phyloP scores from a whole-genome alignment of 2,329 filamentous ascomycete genomes.

The Bipolaris oryzae region DNA sequence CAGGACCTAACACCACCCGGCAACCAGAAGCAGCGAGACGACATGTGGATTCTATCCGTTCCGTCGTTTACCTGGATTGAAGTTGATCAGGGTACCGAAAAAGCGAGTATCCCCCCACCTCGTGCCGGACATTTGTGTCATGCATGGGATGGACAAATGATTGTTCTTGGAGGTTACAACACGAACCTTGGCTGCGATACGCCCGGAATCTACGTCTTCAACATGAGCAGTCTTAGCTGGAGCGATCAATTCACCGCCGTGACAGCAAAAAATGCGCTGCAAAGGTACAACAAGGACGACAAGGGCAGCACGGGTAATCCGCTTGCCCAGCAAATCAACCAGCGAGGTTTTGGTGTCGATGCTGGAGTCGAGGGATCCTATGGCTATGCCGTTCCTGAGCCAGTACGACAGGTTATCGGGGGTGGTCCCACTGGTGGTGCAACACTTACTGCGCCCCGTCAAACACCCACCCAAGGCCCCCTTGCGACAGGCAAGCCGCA shows the following conservation, averaged over 20 bases:
- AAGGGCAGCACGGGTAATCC: conserved; percentile 49
- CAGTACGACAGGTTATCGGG: conserved; percentile 69
- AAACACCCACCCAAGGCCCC: conserved; percentile 69
- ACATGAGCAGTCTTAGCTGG: conserved; percentile 73
- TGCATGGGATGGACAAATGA: conserved; percentile 80
- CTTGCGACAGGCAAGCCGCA: conserved; percentile 72
- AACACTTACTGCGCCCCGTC: conserved; percentile 68
- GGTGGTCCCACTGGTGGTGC: conserved; percentile 70
- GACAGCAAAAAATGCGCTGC: conserved; percentile 59
- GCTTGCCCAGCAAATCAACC: conserved; percentile 59
- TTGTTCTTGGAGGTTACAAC: conserved; percentile 75
- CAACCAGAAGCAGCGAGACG: conserved; percentile 65
- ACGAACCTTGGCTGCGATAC: conserved; percentile 67
- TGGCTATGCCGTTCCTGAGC: conserved; percentile 72
- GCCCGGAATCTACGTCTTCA: conserved; percentile 77
- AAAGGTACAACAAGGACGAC: conserved; percentile 38
- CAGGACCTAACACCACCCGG: conserved; percentile 72
- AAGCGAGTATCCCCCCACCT: conserved; percentile 57
- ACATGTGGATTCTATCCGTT: conserved; percentile 80
- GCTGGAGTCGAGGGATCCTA: conserved; percentile 64
- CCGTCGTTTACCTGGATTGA: conserved; percentile 82
- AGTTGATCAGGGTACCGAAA: conserved; percentile 56
- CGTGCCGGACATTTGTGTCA: conserved; percentile 78
- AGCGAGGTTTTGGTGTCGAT: conserved; percentile 58
- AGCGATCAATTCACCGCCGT: conserved; percentile 70